Conservation (phyloP, 2,329 filamentous ascomycete genomes). For the Pseudogymnoascus sp. region DNA sequence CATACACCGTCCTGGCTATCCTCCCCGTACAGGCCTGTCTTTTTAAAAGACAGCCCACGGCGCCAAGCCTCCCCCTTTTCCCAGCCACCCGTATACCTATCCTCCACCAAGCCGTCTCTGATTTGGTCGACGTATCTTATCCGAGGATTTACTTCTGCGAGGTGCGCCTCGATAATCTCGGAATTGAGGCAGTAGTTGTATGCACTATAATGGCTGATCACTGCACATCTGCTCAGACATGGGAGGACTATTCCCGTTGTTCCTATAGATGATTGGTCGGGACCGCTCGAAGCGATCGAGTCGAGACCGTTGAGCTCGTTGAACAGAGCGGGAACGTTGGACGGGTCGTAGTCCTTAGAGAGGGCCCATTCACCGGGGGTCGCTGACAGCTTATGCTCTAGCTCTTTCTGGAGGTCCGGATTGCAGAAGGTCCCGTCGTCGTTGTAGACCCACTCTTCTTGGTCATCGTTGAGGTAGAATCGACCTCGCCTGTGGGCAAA, state of each 20-base stretch:
- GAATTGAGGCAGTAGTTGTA: background rate
- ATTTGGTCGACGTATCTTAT: background rate
- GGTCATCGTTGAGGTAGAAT: conserved; percentile 1
- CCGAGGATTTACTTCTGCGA: background rate
- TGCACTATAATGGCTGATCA: background rate
- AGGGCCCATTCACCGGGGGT: background rate
- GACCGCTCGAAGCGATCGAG: background rate
- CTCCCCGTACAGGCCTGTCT: background rate
- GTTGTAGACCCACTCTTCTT: background rate
- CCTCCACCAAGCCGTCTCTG: background rate
- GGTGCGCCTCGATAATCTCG: background rate
- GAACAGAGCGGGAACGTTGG: background rate
- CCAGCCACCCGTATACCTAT: background rate
- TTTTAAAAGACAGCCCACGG: background rate
- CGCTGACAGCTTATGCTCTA: background rate
- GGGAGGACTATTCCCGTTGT: background rate
- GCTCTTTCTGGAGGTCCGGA: background rate
- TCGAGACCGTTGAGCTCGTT: background rate
- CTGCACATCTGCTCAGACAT: background rate
- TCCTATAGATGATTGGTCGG: no score
- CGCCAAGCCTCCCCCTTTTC: background rate
- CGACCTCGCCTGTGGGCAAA: background rate
- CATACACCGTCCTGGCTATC: background rate
- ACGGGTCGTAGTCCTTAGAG: background rate
- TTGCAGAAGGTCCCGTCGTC: conserved; percentile 4